Base-by-base conservation (phyloP, 73 alveolate genomes). In the Tetrahymena borealis region DNA sequence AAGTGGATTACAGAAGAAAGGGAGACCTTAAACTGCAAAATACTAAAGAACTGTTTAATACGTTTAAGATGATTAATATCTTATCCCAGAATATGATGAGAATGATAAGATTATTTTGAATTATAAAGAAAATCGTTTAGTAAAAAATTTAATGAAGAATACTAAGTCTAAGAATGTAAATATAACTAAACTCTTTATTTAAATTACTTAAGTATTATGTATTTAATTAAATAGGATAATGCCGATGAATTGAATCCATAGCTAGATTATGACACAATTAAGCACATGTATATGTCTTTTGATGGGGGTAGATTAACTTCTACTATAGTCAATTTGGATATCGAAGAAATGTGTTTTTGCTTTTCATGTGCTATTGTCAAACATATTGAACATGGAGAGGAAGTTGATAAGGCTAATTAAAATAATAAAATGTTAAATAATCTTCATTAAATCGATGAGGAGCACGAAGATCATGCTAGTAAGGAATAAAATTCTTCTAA, bases 311-410 rank as follows among this genome's bases (percentile, higher is more conserved):
- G 36, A 91, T 90, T 95, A 78, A 90, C 96, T 9, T 91, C 95
- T 32, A 95, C 97, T 24, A 28, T 95, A 24, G 96, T 91, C 16
- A 94, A 95, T 91, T 90, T 95, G 32, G 96, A 95, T 93, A 95
- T 95, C 36, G 97, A 95, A 95, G 97, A 95, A 91, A 93, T 95
- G 95, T 79, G 97, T 91, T 42, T 90, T 32, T 94, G 97, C 40
- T 37, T 95, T n/a, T 96, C 97, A 13, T 93, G 94, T 91, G 96
- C 96, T 16, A 41, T 95, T 24, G 38, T 39, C 1, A 94, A 94
- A 33, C 96, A 95, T 78, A 94, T 95, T 18, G 38, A 91, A 36
- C 94, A 93, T 95, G 38, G 93, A 20, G 77, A 93, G 38, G 91
- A 90, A 35, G 36, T 36, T 16, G 91, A 93, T 39, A 60, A 9